phyloP scores from a whole-genome alignment of 2,329 filamentous ascomycete genomes.

The Neofusicoccum laricinum region DNA sequence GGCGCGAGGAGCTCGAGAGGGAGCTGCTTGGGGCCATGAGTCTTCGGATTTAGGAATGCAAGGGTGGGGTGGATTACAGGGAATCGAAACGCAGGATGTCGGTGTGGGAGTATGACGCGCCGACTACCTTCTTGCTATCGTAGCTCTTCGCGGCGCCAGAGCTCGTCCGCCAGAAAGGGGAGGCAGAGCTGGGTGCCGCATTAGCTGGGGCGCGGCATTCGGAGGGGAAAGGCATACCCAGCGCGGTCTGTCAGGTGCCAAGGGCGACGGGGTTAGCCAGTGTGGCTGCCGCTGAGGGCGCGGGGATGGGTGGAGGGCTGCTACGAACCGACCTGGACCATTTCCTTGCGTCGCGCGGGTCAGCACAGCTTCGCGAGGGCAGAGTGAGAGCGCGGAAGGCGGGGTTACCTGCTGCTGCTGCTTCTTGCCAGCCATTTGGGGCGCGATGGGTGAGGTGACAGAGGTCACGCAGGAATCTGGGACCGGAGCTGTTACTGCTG shows the following conservation, averaged over 20 bases:
- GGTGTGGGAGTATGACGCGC: constrained; percentile 93
- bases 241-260: constrained; percentile 23
- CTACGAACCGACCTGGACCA: constrained; percentile 97
- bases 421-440: constrained; percentile 44
- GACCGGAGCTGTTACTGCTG: constrained; percentile 10
- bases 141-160: constrained; percentile 47
- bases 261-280: constrained; percentile 31
- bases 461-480: constrained; percentile 12
- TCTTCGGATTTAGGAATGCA: neutral
- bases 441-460: constrained; percentile 6
- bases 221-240: constrained; percentile 4
- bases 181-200: constrained; percentile 61
- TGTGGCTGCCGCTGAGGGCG: constrained; percentile 30
- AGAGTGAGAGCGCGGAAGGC: constrained; percentile 11
- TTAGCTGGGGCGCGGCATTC: neutral
- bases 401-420: constrained; percentile 44
- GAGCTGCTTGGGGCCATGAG: constrained; percentile 6
- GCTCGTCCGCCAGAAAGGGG: constrained; percentile 79
- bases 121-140: constrained; percentile 70
- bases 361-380: constrained; percentile 24
- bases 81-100: constrained; percentile 88
- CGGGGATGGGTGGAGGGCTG: constrained; percentile 24
- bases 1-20: constrained; percentile 51
- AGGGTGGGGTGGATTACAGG: constrained; percentile 53
- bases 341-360: constrained; percentile 63